Base-by-base conservation (phyloP, 768 basidiomycete genomes). In the Lyophyllum decastes region DNA sequence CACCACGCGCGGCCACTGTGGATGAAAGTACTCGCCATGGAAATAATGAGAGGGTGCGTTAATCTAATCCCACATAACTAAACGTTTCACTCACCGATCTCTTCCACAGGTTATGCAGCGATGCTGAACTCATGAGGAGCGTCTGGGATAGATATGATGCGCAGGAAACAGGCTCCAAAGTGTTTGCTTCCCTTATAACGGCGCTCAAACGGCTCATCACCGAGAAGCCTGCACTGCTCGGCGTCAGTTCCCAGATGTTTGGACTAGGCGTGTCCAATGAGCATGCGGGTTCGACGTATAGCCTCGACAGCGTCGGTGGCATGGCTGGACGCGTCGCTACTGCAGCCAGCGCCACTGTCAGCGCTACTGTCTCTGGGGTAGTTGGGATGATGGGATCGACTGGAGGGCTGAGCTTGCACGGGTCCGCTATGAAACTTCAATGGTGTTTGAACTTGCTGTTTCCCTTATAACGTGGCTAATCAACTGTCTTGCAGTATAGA, bases 11-110 rank as follows among this genome's bases (percentile, higher is more conserved):
- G 86, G 26, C 91, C 94, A 0, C 70, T 78, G 27, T 98, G 95
- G 95, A 90, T 94, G 79, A 79, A 94, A 16, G 93, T 96, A 0
- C 79, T 98, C 9, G 88, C 93, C 1, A 87, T 96, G 86, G 95
- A 98, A 69, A 89, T 95, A 45, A 86, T 96, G 76, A 79, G 95
- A 70, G 95, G 94, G 88, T 90, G 64, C 35, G 73, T 59, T 11
- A 11, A 25, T 41, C 10, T 27, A 17, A 33, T 33, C 27, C 12
- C 16, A 9, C 21, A 26, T 11, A 21, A 10, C 11, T 38, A 3
- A 25, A 57, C 27, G n/a, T 19, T 35, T 51, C 48, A 17, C 41
- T 34, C 24, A 19, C 24, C 35, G 45, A 53, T 44, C 25, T 6
- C 7, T 17, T 55, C 27, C 27, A 41, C 63, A 90, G 88, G 8